Conservation (phyloP, 257 asterid species). For the Cruciata laevipes region DNA sequence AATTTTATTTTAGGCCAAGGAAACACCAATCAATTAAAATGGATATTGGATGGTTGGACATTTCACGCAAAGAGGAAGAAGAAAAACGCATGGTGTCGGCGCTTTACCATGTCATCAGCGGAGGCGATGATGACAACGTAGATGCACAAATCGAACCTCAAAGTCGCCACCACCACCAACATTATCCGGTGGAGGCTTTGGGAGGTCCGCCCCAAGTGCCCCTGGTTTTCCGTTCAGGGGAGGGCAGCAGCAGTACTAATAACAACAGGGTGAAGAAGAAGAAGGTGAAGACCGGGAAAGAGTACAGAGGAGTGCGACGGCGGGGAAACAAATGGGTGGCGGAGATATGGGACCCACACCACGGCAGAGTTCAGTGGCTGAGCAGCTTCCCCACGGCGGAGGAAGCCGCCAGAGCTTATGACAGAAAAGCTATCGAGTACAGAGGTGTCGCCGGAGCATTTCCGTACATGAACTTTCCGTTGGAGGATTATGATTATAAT, state of each 20-base stretch:
- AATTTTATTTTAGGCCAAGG: background rate
- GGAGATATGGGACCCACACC: conserved; percentile 20
- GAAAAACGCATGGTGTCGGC: conserved; percentile 18
- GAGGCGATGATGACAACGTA: background rate
- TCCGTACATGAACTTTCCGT: conserved; percentile 13
- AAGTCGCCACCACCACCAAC: background rate
- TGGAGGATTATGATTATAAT: conserved; percentile 11
- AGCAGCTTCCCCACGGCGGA: conserved; percentile 18
- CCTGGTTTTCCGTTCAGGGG: background rate
- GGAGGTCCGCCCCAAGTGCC: background rate
- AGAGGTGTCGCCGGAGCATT: conserved; percentile 21
- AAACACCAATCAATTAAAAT: background rate
- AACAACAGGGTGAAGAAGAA: background rate
- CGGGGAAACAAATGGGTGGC: conserved; percentile 23
- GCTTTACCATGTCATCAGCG: conserved; percentile 15
- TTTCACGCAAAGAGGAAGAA: conserved; percentile 4
- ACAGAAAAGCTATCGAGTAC: conserved; percentile 14
- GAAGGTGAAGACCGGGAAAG: conserved; percentile 1
- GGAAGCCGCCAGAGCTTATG: conserved; percentile 31
- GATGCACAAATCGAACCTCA: background rate
- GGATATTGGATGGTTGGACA: background rate
- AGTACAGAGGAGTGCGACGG: background rate
- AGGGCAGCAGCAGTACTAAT: background rate
- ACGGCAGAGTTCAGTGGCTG: conserved; percentile 9
- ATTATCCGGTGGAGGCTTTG: background rate